phyloP scores from a whole-genome alignment of 225 moss, liverwort and hornwort species.

The Polytrichum formosum region DNA sequence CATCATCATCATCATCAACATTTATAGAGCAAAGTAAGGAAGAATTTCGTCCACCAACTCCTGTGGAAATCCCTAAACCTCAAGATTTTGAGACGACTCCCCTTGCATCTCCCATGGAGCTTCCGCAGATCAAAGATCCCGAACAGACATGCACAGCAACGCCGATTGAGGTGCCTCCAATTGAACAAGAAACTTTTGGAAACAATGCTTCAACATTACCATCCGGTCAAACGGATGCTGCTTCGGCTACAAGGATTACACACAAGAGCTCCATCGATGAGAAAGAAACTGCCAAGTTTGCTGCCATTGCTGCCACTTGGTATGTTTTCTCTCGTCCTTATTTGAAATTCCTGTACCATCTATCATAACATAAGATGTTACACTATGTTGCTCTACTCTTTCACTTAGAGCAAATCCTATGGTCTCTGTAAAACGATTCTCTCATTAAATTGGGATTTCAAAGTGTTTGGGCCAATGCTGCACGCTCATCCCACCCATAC shows the following conservation, averaged over 20 bases:
- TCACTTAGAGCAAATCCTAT: no score
- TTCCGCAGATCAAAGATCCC: slow-evolving; percentile 13
- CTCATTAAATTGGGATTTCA: no score
- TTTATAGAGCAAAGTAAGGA: no score
- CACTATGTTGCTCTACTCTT: no score
- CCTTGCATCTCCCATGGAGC: slow-evolving; percentile 18
- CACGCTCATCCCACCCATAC: no score
- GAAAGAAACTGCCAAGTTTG: slow-evolving; percentile 55
- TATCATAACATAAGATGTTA: no score
- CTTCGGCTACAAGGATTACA: slow-evolving; percentile 3
- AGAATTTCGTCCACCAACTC: slow-evolving; percentile 16
- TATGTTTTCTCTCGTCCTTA: slow-evolving; percentile 8
- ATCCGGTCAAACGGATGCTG: slow-evolving; percentile 6
- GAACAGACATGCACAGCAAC: slow-evolving; percentile 5
- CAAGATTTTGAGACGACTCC: slow-evolving; percentile 19
- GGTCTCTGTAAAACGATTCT: no score
- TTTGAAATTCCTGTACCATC: no score
- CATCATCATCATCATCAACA: no score
- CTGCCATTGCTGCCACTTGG: slow-evolving; percentile 57
- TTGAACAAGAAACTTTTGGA: slow-evolving; percentile 3
- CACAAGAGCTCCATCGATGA: slow-evolving; percentile 47
- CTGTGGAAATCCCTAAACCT: slow-evolving; percentile 21
- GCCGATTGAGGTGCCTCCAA: slow-evolving; percentile 16
- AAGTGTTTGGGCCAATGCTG: no score
- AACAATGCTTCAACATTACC: slow-evolving; percentile 10